A percentile compares a stretch with the other conserved stretches of the same genome.
Evolutionary conservation across 2,329 filamentous ascomycete species (phyloP).

Genomic region (Colletotrichum spaethianum): DNA sequence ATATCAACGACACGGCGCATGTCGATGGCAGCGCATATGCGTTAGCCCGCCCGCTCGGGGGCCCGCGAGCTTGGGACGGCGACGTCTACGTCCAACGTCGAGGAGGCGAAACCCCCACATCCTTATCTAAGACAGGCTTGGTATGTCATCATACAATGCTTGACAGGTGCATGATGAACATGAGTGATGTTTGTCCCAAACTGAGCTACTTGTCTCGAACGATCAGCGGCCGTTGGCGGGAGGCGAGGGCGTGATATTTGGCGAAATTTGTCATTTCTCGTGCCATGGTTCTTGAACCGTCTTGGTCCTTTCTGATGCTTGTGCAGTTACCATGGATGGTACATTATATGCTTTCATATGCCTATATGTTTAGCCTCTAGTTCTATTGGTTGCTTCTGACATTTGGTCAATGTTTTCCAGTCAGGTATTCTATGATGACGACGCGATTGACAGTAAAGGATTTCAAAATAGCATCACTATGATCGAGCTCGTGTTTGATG

Average conservation of each 20-base stretch:
- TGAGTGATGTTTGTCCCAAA: background rate
- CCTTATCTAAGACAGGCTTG: background rate
- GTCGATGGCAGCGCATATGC: background rate
- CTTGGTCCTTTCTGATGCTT: background rate
- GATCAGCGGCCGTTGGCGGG: background rate
- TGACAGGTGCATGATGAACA: background rate
- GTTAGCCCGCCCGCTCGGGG: background rate
- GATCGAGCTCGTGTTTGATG: background rate
- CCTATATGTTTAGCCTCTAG: background rate
- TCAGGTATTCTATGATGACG: too few relatives aligned
- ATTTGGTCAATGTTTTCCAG: background rate
- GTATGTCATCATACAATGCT: background rate
- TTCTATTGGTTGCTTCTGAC: background rate
- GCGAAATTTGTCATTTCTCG: background rate
- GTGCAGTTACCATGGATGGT: background rate
- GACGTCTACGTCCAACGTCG: background rate
- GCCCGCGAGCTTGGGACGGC: conserved; percentile 10
- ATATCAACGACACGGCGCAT: conserved; percentile 11
- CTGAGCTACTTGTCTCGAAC: background rate
- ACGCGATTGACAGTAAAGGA: background rate
- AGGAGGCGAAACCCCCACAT: background rate
- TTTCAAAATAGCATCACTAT: background rate
- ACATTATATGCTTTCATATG: background rate
- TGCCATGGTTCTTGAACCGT: too few relatives aligned
- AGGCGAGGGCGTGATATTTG: background rate